Base-by-base conservation (phyloP, 768 basidiomycete genomes). In the Leccinum imitatum region DNA sequence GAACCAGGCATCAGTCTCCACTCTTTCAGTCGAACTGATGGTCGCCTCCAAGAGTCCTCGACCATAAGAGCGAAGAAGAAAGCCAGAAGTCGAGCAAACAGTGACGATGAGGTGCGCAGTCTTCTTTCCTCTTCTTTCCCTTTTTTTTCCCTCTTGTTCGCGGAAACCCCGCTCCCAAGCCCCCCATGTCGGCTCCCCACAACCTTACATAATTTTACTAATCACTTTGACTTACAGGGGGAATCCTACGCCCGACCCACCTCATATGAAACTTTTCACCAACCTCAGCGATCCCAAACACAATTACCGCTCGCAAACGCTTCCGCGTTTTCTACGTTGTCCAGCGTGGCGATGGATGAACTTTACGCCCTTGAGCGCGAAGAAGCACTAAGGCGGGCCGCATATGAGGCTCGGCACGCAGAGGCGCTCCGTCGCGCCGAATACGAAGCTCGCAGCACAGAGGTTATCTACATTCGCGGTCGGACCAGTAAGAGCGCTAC, bases 301-400 rank as follows among this genome's bases (percentile, higher is more conserved):
- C 72, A 67, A 59, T 59, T 64, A 11, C 70, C 60, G 33, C 66
- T 53, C 46, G 66, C 68, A 65, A 73, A 77, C 65, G 72, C 76
- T 13, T 73, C 84, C 35, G 80, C 89, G 3, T 85, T 91, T 66
- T 83, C 84, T n/a, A 80, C 88, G 1, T 73, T 91, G 19, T 88
- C 89, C 50, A 87, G 78, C 31, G 78, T 90, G 19, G 94, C 95
- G 3, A 89, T 95, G 76, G 93, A 93, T 59, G 93, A 97, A 70
- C 82, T 98, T 8, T 89, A 91, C 67, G 87, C 88, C 65, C 86
- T 98, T 31, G 95, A 98, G 71, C 87, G 87, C 41, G 83, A 87
- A 60, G 95, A 97, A 72, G 89, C 92, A 3, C 73, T 87, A 33
- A 82, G 93, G 19, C 81, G 93, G 37, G 93, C 91, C n/a, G 90